A percentile compares a stretch with the other conserved stretches of the same genome.
Evolutionary conservation across 805 yeast genomes (phyloP).

Genomic region (Suhomyces faveliae): DNA sequence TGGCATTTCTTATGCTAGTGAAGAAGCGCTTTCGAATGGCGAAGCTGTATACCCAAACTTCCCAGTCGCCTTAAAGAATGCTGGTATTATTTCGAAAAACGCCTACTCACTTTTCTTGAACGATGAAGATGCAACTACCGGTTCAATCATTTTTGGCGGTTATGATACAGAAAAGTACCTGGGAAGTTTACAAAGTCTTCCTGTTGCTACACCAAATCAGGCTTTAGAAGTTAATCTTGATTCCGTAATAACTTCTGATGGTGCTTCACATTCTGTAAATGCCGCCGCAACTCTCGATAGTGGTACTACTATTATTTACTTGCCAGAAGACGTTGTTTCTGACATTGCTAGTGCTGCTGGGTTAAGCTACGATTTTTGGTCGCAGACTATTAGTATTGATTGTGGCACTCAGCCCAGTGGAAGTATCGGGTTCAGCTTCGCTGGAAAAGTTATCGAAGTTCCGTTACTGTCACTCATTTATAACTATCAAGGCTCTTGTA

Average conservation of each 20-base stretch:
- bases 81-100: conserved; percentile 23
- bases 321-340: conserved; percentile 5
- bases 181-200: conserved; percentile 15
- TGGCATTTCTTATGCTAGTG: not conserved
- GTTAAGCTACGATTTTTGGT: not conserved
- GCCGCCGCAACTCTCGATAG: conserved; percentile 7
- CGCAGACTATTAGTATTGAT: not conserved
- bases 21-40: not conserved
- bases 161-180: conserved; percentile 25
- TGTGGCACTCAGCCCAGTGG: not conserved
- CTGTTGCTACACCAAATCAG: not conserved
- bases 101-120: conserved; percentile 26
- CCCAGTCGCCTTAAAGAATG: conserved; percentile 22
- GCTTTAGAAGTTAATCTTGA: not conserved
- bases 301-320: conserved; percentile 7
- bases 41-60: not conserved
- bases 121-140: conserved; percentile 16
- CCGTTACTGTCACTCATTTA: conserved; percentile 5
- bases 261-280: not conserved
- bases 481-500: not conserved
- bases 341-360: not conserved
- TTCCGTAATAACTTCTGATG: not conserved
- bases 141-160: conserved; percentile 30
- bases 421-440: conserved; percentile 5
- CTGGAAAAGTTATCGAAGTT: conserved; percentile 6